A percentile compares a stretch with the other conserved stretches of the same genome.
These are phyloP conservation scores for Liquidambar formosana DNA, from an alignment of 164 flowering plant species.

Conservation along the genomic window DNA sequence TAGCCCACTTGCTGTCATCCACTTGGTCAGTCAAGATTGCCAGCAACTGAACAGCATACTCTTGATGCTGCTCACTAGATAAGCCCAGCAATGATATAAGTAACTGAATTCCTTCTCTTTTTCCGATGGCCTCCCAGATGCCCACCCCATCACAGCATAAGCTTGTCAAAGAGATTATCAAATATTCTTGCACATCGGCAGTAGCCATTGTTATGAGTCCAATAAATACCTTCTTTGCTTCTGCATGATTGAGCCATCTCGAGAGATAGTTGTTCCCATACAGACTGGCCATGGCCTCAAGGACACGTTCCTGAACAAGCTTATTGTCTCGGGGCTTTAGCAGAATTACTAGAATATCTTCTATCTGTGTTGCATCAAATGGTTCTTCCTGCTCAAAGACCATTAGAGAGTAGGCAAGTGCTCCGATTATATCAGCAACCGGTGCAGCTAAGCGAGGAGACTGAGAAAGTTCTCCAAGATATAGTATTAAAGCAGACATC, in stretches of 20 bases:
- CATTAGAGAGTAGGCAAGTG: constrained; percentile 88
- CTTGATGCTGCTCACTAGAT: constrained; percentile 92
- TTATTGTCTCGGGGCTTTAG: constrained; percentile 80
- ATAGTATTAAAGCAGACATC: constrained; percentile 58
- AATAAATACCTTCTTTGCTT: constrained; percentile 71
- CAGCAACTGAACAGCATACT: constrained; percentile 69
- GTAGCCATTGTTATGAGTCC: constrained; percentile 77
- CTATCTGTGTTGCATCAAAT: constrained; percentile 60
- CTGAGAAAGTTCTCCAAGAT: constrained; percentile 78
- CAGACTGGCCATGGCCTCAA: constrained; percentile 90
- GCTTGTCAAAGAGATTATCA: constrained; percentile 61
- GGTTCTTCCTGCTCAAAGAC: constrained; percentile 60
- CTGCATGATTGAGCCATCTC: constrained; percentile 57
- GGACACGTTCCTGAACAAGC: constrained; percentile 76
- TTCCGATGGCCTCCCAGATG: constrained; percentile 77
- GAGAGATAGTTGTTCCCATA: constrained; percentile 69
- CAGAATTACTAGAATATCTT: constrained; percentile 53
- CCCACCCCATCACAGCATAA: constrained; percentile 60
- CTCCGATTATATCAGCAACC: constrained; percentile 83
- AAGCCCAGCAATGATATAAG: constrained; percentile 80
- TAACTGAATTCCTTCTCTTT: constrained; percentile 85
- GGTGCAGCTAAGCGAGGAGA: constrained; percentile 79
- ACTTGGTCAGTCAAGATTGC: constrained; percentile 76
- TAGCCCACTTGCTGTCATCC: constrained; percentile 97
- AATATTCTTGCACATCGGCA: constrained; percentile 69